phyloP scores from a whole-genome alignment of 2,329 filamentous ascomycete genomes.

The Sclerotinia spermophila region DNA sequence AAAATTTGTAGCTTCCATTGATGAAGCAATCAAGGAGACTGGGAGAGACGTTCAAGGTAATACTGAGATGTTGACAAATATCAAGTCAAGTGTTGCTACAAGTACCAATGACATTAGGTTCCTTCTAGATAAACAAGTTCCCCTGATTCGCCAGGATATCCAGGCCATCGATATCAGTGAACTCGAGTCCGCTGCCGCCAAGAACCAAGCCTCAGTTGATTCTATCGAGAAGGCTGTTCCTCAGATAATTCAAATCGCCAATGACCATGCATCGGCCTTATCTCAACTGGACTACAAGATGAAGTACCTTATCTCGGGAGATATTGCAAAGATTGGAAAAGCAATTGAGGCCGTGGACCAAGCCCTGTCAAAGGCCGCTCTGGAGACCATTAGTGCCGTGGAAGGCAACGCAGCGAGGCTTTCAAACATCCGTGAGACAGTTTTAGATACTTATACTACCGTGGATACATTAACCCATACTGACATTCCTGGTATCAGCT shows the following conservation, averaged over 20 bases:
- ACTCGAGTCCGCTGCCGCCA: conserved; percentile 13
- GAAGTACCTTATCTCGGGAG: conserved; percentile 16
- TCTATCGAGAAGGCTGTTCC: conserved; percentile 18
- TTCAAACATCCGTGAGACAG: conserved; percentile 21
- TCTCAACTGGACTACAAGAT: conserved; percentile 19
- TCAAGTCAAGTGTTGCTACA: conserved; percentile 18
- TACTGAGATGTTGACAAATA: conserved; percentile 19
- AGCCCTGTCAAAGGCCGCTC: conserved; percentile 18
- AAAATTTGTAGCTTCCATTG: conserved; percentile 19
- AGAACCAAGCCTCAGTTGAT: conserved; percentile 15
- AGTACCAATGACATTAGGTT: conserved; percentile 20
- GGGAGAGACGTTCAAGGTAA: conserved; percentile 20
- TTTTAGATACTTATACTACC: conserved; percentile 20
- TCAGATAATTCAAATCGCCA: conserved; percentile 16
- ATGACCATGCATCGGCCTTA: conserved; percentile 17
- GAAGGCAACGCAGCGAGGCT: conserved; percentile 19
- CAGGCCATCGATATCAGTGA: conserved; percentile 19
- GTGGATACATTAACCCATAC: conserved; percentile 20
- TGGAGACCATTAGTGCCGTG: conserved; percentile 18
- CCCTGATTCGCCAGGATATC: conserved; percentile 22
- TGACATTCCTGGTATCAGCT: conserved; percentile 22
- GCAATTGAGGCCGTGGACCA: conserved; percentile 19
- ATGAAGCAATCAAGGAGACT: conserved; percentile 20
- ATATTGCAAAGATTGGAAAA: conserved; percentile 20
- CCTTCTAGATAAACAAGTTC: conserved; percentile 21